Base-by-base conservation (phyloP, 768 basidiomycete species). In the Boletus bicolor region DNA sequence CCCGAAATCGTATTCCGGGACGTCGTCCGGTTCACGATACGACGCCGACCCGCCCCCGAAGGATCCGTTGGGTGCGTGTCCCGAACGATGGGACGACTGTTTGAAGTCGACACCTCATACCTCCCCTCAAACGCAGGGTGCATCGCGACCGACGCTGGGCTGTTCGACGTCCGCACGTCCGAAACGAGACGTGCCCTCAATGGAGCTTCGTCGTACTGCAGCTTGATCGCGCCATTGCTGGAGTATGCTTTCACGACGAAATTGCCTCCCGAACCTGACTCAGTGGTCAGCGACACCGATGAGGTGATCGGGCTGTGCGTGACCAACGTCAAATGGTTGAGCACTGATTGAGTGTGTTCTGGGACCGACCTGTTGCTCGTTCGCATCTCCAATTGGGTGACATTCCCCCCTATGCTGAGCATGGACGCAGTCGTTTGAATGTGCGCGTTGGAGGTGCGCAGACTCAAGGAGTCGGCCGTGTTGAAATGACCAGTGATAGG, bases 91-190 rank as follows among this genome's bases (percentile, higher is more conserved):
- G 62, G 36, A 1, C 39, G 43, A 0, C 24, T 4, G 1, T 70
- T 70, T 8, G 66, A 66, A 37, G 76, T 72, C 37, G 44, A 14
- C 26, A 75, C 56, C 7, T 57, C 59, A 58, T 75, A 78, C 19
- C 51, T 49, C 39, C 79, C 79, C 50, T 81, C 77, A 50, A 64
- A 80, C 15, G 75, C 66, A 4, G 62, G 49, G 9, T 74, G 73
- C 49, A 78, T 66, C 35, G 14, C 37, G 2, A 71, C 67, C 9
- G 26, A 43, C 7, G 66, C 73, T 0, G 50, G 45, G 0, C 54
- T 32, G 41, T 80, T 79, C 5, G 75, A 72, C 14, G 78, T 75
- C 10, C 26, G 47, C 26, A 42, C 73, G 4, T 61, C 55, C n/a
- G 76, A 64, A 0, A 47, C 38, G n/a, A 81, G 72, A n/a, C 44